Conservation (phyloP, 441 rosid species). For the Corymbia calophylla region DNA sequence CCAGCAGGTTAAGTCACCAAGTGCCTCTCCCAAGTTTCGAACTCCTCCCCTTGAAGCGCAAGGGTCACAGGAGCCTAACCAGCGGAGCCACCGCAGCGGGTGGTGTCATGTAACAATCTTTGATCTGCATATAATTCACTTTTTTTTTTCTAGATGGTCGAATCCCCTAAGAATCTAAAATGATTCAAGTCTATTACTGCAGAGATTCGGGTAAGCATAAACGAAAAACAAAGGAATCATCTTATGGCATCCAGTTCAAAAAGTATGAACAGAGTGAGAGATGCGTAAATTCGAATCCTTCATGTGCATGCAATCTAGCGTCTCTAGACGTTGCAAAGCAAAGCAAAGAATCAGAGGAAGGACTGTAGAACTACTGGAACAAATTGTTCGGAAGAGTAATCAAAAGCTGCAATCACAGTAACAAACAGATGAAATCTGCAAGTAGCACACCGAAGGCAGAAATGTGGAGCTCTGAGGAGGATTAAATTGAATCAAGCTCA, state of each 20-base stretch:
- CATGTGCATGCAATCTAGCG: too few relatives aligned
- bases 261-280: too few relatives aligned
- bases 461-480: not conserved
- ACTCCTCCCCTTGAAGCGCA: too few relatives aligned
- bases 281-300: too few relatives aligned
- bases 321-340: not conserved
- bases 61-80: too few relatives aligned
- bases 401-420: not conserved
- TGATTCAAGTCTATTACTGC: not conserved
- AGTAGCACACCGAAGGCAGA: not conserved
- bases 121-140: not conserved
- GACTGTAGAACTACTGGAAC: not conserved
- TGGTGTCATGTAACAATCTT: too few relatives aligned
- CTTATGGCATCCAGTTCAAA: too few relatives aligned
- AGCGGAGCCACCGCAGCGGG: too few relatives aligned
- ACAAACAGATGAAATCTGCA: not conserved
- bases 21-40: too few relatives aligned
- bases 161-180: not conserved
- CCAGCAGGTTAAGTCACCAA: too few relatives aligned
- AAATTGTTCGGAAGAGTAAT: not conserved
- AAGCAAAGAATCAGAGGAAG: not conserved
- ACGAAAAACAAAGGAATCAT: not conserved
- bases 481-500: not conserved
- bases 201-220: not conserved
- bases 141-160: not conserved